Percentiles rank a stretch among this genome's conserved stretches.
phyloP scores from a whole-genome alignment of 1,139 yeast genomes.

The Pichia sp. region DNA sequence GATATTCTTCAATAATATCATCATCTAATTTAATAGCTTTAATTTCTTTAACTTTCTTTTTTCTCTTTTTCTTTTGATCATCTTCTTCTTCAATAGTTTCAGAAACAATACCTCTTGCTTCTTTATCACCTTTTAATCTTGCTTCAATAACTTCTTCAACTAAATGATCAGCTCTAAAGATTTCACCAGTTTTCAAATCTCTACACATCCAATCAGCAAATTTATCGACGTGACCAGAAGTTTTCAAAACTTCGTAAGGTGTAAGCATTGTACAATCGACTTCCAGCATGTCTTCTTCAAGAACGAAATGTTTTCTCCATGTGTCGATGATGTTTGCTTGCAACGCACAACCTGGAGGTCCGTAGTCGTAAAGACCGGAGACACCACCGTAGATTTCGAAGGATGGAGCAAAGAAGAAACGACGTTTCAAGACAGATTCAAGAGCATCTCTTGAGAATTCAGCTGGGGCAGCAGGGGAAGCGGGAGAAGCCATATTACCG shows the following conservation, averaged over 20 bases:
- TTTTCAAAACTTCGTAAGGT: slow-evolving; percentile 94
- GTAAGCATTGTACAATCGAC: slow-evolving; percentile 98
- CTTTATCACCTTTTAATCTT: slow-evolving; percentile 91
- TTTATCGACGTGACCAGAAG: slow-evolving; percentile 98
- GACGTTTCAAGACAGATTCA: slow-evolving; percentile 86
- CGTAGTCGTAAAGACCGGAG: slow-evolving; percentile 95
- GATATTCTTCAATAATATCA: slow-evolving; percentile 70
- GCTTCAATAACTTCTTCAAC: slow-evolving; percentile 96
- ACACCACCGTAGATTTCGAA: slow-evolving; percentile 98
- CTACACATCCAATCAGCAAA: slow-evolving; percentile 99
- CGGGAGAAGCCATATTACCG: slow-evolving; percentile 22
- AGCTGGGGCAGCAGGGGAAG: not conserved
- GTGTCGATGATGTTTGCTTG: slow-evolving; percentile 91
- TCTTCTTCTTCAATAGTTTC: slow-evolving; percentile 59
- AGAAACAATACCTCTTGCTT: slow-evolving; percentile 77
- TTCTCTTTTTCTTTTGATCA: slow-evolving; percentile 58
- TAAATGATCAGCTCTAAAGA: slow-evolving; percentile 96
- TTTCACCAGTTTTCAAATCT: slow-evolving; percentile 93
- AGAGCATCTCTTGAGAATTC: slow-evolving; percentile 74
- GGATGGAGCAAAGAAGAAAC: slow-evolving; percentile 96
- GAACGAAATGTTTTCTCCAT: slow-evolving; percentile 96
- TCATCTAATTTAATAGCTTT: slow-evolving; percentile 85
- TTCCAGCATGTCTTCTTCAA: slow-evolving; percentile 98
- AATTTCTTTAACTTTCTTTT: slow-evolving; percentile 95
- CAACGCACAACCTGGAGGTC: slow-evolving; percentile 99